Evolutionary conservation across 2,329 filamentous ascomycete genomes (phyloP).

Genomic region (Diaporthe citrichinensis): DNA sequence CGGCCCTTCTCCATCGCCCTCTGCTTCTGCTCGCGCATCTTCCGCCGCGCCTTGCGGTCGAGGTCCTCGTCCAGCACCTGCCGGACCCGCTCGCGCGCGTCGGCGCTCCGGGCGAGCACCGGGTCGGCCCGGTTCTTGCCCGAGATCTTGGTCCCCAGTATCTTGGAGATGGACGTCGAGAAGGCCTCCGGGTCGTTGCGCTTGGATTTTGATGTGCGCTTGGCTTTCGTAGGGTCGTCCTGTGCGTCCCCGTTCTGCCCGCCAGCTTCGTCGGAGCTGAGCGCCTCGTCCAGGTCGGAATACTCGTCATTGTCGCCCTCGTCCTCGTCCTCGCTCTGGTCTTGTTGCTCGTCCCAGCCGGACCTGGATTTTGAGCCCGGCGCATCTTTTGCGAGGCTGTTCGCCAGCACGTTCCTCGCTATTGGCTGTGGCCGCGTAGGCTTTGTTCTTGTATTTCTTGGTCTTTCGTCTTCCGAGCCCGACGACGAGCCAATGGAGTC

Average conservation of each 20-base stretch:
- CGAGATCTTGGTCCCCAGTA: conserved; percentile 90
- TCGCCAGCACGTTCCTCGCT: conserved; percentile 45
- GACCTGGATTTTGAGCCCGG: conserved; percentile 40
- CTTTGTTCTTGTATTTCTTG: conserved; percentile 45
- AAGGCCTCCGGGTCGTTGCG: conserved; percentile 94
- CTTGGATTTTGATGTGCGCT: conserved; percentile 73
- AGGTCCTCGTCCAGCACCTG: conserved; percentile 82
- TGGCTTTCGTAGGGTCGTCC: conserved; percentile 50
- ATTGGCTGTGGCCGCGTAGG: conserved; percentile 41
- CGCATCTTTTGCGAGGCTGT: conserved; percentile 50
- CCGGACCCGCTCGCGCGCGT: conserved; percentile 79
- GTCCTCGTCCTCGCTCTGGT: conserved; percentile 47
- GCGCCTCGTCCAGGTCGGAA: conserved; percentile 54
- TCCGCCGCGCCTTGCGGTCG: conserved; percentile 83
- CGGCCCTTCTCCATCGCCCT: conserved; percentile 87
- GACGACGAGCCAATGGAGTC: conserved; percentile 55
- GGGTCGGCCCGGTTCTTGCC: conserved; percentile 87
- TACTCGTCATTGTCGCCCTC: conserved; percentile 54
- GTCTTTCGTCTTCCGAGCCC: conserved; percentile 53
- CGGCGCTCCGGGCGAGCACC: conserved; percentile 86
- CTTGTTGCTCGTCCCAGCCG: conserved; percentile 32
- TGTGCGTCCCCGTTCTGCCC: conserved; percentile 55
- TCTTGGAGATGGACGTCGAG: conserved; percentile 92
- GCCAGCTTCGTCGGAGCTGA: conserved; percentile 46
- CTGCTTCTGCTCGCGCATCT: conserved; percentile 85